Percentiles rank a stretch among this genome's conserved stretches.
Evolutionary conservation across 768 basidiomycete genomes (phyloP).

Genomic region (Cyclocybe aegerita): DNA sequence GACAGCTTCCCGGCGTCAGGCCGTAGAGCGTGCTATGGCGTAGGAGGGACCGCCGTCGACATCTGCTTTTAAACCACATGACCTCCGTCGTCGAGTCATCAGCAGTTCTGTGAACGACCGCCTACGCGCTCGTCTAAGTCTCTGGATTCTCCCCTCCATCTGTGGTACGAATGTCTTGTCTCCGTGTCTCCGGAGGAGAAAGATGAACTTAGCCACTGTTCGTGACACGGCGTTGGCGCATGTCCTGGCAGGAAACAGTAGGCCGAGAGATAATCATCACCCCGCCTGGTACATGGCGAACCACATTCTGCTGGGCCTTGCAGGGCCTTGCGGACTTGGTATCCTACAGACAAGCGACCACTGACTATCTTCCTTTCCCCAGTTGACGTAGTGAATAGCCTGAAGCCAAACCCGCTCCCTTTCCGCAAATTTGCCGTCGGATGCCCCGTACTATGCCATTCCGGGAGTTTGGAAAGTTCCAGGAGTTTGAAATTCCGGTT

Average conservation of each 20-base stretch:
- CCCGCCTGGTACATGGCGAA: constrained; percentile 25
- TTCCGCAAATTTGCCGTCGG: constrained; percentile 21
- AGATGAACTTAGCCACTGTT: constrained; percentile 27
- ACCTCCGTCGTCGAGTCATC: too few species aligned
- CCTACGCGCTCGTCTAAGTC: constrained; percentile 17
- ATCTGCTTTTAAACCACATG: too few species aligned
- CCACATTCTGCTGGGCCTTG: neutral
- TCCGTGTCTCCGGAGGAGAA: constrained; percentile 13
- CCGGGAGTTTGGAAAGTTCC: too few species aligned
- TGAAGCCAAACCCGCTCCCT: constrained; percentile 21
- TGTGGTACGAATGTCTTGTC: constrained; percentile 26
- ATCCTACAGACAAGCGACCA: neutral
- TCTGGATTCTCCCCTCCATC: constrained; percentile 37
- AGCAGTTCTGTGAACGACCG: too few species aligned
- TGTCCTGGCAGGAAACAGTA: constrained; percentile 45
- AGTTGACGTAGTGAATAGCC: constrained; percentile 33
- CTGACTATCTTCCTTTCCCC: neutral
- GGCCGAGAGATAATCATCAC: constrained; percentile 58
- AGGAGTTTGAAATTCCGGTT: too few species aligned
- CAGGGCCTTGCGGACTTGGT: constrained; percentile 6
- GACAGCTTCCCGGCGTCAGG: too few species aligned
- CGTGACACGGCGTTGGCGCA: constrained; percentile 59
- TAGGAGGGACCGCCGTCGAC: too few species aligned
- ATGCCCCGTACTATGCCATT: too few species aligned
- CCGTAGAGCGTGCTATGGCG: too few species aligned